Evolutionary conservation across 164 flowering plant species (phyloP).

Genomic region (Kingdonia uniflora): DNA sequence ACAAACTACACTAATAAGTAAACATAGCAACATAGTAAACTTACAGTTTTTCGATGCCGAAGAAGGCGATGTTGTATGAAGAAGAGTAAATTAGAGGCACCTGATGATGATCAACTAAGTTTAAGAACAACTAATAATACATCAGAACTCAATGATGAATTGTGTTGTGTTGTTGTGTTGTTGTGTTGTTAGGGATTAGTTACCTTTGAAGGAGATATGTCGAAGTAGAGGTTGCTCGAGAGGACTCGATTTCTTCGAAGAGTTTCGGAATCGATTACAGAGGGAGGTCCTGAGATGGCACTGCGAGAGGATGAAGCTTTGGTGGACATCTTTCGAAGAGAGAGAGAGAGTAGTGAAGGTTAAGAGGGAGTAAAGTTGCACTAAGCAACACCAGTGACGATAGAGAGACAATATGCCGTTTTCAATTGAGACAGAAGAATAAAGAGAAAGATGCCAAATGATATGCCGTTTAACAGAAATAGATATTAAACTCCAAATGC

Average conservation of each 20-base stretch:
- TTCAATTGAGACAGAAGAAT: no score
- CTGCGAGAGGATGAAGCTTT: background rate
- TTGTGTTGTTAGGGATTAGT: background rate
- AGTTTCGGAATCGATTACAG: conserved; percentile 22
- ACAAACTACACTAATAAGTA: no score
- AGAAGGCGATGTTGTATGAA: conserved; percentile 58
- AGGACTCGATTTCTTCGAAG: conserved; percentile 48
- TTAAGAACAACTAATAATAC: conserved; percentile 8
- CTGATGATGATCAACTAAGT: no score
- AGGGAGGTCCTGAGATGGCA: conserved; percentile 8
- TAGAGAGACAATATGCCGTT: no score
- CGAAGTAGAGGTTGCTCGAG: conserved; percentile 82
- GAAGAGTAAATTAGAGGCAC: conserved; percentile 75
- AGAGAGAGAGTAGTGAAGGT: no score
- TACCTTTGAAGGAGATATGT: conserved; percentile 56
- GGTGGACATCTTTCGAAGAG: no score
- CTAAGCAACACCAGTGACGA: no score
- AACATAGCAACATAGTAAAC: no score
- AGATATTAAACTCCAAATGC: no score
- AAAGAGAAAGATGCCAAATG: no score
- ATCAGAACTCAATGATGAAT: background rate
- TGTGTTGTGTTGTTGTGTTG: background rate
- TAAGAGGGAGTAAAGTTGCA: no score
- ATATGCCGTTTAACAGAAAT: no score
- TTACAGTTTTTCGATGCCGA: conserved; percentile 88